Evolutionary conservation across 768 basidiomycete genomes (phyloP).

Genomic region (Lentinula raphanica): DNA sequence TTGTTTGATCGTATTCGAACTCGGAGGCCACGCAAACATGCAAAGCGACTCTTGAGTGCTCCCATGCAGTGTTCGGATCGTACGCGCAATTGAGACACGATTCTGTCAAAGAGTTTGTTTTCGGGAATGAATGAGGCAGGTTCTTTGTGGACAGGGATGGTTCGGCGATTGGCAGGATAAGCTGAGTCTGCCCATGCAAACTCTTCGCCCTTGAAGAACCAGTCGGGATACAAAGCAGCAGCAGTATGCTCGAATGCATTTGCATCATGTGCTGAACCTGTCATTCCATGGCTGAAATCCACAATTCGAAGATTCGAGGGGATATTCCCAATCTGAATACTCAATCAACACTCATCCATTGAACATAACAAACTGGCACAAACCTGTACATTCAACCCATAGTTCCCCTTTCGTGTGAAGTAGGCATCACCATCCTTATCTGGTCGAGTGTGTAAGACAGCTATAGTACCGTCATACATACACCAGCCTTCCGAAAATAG

Average conservation of each 20-base stretch:
- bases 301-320: slow-evolving; percentile 23
- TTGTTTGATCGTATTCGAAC: slow-evolving; percentile 22
- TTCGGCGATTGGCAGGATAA: slow-evolving; percentile 21
- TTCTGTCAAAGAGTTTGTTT: slow-evolving; percentile 23
- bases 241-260: too few species aligned
- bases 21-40: slow-evolving; percentile 18
- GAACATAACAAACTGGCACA: too few species aligned
- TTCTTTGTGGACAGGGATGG: slow-evolving; percentile 26
- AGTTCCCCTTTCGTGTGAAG: too few species aligned
- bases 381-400: too few species aligned
- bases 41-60: slow-evolving; percentile 27
- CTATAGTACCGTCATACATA: too few species aligned
- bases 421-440: too few species aligned
- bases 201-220: too few species aligned
- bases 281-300: slow-evolving; percentile 26
- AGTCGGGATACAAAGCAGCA: slow-evolving; percentile 22
- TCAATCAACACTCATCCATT: too few species aligned
- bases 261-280: too few species aligned
- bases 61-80: too few species aligned
- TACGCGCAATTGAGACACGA: slow-evolving; percentile 24
- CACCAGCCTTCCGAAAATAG: too few species aligned
- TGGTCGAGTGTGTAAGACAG: too few species aligned
- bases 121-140: slow-evolving; percentile 19
- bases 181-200: slow-evolving; percentile 19
- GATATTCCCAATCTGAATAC: slow-evolving; percentile 27